These are phyloP conservation scores for Stramenopiles sp. DNA, from an alignment of 352 stramenopile genomes.

Conservation along the genomic window DNA sequence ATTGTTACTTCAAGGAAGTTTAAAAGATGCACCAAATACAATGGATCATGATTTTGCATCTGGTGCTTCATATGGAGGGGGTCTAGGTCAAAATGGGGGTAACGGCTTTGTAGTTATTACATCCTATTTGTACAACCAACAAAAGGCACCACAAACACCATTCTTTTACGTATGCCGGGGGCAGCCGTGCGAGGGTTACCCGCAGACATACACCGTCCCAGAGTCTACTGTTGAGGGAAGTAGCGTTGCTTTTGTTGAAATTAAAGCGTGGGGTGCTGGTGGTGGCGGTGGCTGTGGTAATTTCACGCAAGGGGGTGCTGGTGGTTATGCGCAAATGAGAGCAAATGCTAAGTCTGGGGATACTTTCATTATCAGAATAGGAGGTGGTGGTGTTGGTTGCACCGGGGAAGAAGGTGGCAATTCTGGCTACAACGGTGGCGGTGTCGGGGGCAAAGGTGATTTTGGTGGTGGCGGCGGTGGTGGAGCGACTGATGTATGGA, in stretches of 20 bases:
- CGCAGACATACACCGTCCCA: constrained; percentile 12
- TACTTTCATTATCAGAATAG: constrained; percentile 33
- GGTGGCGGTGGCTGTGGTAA: constrained; percentile 31
- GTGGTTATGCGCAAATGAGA: constrained; percentile 38
- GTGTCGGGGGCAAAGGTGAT: constrained; percentile 30
- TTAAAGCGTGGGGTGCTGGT: constrained; percentile 49
- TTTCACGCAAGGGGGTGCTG: constrained; percentile 36
- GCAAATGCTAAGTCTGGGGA: constrained; percentile 30
- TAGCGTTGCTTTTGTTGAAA: constrained; percentile 35
- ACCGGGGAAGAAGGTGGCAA: constrained; percentile 15
- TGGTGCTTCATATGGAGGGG: no score
- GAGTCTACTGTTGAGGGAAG: constrained; percentile 16
- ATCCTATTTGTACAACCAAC: no score
- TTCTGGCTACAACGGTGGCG: constrained; percentile 44
- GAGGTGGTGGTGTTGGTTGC: constrained; percentile 28
- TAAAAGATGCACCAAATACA: no score
- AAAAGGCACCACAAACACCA: no score
- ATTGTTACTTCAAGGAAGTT: no score
- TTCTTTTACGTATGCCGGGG: no score
- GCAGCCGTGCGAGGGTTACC: constrained; percentile 7
- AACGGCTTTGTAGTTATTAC: no score
- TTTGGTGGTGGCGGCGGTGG: constrained; percentile 38
- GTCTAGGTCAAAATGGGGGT: no score
- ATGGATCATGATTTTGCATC: no score
- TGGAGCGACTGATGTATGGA: constrained; percentile 20